Conservation (phyloP, 345 rosid species). For the Sisymbrium altissimum region DNA sequence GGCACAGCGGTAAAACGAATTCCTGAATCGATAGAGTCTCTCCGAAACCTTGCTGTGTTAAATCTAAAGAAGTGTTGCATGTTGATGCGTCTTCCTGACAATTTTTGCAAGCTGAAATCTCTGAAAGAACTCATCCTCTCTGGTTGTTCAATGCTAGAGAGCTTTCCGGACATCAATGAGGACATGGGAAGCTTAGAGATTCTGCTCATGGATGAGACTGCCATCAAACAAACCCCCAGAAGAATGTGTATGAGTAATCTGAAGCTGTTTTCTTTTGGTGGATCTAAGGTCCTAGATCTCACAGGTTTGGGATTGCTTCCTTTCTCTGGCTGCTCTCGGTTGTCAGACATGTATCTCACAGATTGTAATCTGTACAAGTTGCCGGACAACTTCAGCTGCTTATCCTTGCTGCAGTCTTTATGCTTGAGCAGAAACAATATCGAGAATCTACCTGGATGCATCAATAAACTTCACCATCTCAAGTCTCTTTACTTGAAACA, state of each 20-base stretch:
- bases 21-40: constrained; percentile 13
- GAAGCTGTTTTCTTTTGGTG: constrained; percentile 23
- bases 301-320: constrained; percentile 12
- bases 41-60: constrained; percentile 1
- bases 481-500: constrained; percentile 27
- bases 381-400: constrained; percentile 17
- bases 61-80: constrained; percentile 20
- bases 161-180: constrained; percentile 7
- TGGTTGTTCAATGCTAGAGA: constrained; percentile 16
- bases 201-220: constrained; percentile 19
- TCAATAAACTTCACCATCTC: constrained; percentile 25
- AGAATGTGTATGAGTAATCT: constrained; percentile 26
- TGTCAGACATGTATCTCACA: constrained; percentile 32
- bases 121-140: constrained; percentile 23
- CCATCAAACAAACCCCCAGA: constrained; percentile 26
- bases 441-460: constrained; percentile 27
- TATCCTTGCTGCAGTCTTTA: constrained; percentile 18
- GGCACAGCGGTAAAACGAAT: constrained; percentile 24
- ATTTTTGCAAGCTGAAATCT: constrained; percentile 25
- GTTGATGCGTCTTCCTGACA: constrained; percentile 13
- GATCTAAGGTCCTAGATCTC: constrained; percentile 20
- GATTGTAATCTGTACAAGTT: constrained; percentile 32
- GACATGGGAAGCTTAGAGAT: constrained; percentile 35
- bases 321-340: constrained; percentile 22
- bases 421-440: constrained; percentile 31